Evolutionary conservation across 805 yeast genomes (phyloP), one percentile per base, ranked within the genome.

Genomic region (Nakazawaea wyomingensis): DNA sequence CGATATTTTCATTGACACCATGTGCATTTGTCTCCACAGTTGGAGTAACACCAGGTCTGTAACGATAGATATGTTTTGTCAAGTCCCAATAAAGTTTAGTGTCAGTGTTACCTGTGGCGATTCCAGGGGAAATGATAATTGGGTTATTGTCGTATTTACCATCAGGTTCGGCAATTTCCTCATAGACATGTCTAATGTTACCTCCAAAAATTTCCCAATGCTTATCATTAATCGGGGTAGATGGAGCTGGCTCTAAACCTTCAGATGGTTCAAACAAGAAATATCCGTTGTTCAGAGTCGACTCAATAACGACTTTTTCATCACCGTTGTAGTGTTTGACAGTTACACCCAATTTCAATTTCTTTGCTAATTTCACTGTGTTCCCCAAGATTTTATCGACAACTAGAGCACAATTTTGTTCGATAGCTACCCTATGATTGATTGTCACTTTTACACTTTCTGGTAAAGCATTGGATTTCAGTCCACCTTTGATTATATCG

Each of bases 61-160:
- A 80, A 39, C 87, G 66, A 64, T 69, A 82, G 43, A 82, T 78
- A 52, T 80, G 70, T 16, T 63, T 54, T 2, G 82, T 71, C 51
- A 82, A 62, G 39, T 62, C 56, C 85, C 85, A 78, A 59, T 78
- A 81, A 53, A 69, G 66, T 39, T 65, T 61, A 4, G 86, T 80
- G 53, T 82, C 88, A 5, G 88, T 82, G 59, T 80, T 81, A 8
- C 81, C 87, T 2, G 83, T 68, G 65, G 77, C 74, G 37, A 81
- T 57, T 27, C 76, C 68, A 1, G 88, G 87, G 1, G 84, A 70
- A 9, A 78, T 74, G 32, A 73, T 52, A 13, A 71, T 51, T 14
- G 65, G 64, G 10, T 26, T n/a, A 2, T 44, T 39, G 4, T 35
- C 41, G 19, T 41, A 59, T n/a, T 52, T 44, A 3, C 62, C 62